Base-by-base conservation (phyloP, 169 alveolate species). In the Cytauxzoon felis region DNA sequence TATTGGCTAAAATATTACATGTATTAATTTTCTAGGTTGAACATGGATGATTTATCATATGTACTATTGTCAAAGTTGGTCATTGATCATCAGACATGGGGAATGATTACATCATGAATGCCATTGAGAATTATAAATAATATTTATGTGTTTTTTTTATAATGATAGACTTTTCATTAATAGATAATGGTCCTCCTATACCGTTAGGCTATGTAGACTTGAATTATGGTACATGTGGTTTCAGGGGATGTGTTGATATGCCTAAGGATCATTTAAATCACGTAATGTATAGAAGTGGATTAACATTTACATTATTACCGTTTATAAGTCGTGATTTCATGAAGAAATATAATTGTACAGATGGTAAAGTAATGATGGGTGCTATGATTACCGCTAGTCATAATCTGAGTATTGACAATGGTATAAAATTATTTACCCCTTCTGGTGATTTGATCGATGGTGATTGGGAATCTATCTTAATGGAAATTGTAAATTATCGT, bases 331-430 rank as follows among this genome's bases (percentile, higher is more conserved):
- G 29, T n/a, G 64, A 18, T 16, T 54, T 36, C 21, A 13, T 38
- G 45, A 54, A 36, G 29, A 26, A 34, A 21, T 49, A 29, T 8
- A n/a, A n/a, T 16, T 49, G 54, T 18, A n/a, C 40, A 9, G 75
- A 63, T 51, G 19, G 24, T 6, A 16, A 21, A 13, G 73, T 53
- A 5, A 18, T 59, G 18, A 56, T 78, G 11, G 91, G 91, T 9
- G 50, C 50, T 24, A 70, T 85, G 2, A 67, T 85, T 3, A 85
- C 91, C 16, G 91, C 91, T 30, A 75, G 88, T 23, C 91, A 85
- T 40, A 85, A 85, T 30, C 78, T 82, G 3, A 59, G 49, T 34
- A 26, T 53, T 13, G 91, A 85, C 23, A 85, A 85, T 68, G 91
- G 91, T 8, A 62, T 85, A 19, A 85, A 85, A 53, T 59, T 85